These are phyloP conservation scores for Zoysia pacifica DNA, from an alignment of 176 grass and related monocot species.

Conservation along the genomic window DNA sequence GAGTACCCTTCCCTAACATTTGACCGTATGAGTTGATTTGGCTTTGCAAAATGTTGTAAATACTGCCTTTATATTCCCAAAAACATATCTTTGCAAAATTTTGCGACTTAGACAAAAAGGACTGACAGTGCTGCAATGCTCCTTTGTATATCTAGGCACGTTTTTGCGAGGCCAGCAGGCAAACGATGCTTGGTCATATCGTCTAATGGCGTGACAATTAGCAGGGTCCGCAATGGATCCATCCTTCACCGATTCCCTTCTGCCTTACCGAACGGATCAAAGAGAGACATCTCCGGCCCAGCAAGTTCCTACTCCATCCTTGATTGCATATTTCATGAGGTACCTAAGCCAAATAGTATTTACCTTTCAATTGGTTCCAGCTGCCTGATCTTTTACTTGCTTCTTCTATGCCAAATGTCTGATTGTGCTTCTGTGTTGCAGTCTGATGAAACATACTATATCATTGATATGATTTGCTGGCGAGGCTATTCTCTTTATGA, in stretches of 20 bases:
- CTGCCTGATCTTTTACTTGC: background rate
- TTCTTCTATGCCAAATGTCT: background rate
- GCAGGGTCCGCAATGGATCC: conserved; percentile 79
- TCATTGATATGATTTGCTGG: conserved; percentile 97
- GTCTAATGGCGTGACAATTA: conserved; percentile 71
- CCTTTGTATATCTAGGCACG: conserved; percentile 65
- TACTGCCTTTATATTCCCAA: background rate
- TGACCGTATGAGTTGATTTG: background rate
- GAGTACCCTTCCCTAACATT: background rate
- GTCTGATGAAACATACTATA: conserved; percentile 92
- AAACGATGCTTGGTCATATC: conserved; percentile 88
- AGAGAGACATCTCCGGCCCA: conserved; percentile 69
- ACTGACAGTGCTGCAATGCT: background rate
- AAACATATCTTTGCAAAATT: background rate
- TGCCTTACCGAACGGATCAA: conserved; percentile 76
- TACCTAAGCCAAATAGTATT: conserved; percentile 15
- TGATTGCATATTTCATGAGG: conserved; percentile 98
- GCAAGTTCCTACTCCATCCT: conserved; percentile 87
- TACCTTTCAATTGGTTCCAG: background rate
- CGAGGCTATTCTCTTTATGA: conserved; percentile 85
- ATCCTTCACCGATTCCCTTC: conserved; percentile 92
- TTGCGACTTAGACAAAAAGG: background rate
- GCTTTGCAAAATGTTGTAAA: background rate
- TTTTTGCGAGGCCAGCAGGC: conserved; percentile 77
- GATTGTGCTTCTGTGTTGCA: conserved; percentile 38